Percentiles rank a stretch among this genome's conserved stretches.
Conservation (phyloP, 768 basidiomycete genomes). For the Serendipita sp. region DNA sequence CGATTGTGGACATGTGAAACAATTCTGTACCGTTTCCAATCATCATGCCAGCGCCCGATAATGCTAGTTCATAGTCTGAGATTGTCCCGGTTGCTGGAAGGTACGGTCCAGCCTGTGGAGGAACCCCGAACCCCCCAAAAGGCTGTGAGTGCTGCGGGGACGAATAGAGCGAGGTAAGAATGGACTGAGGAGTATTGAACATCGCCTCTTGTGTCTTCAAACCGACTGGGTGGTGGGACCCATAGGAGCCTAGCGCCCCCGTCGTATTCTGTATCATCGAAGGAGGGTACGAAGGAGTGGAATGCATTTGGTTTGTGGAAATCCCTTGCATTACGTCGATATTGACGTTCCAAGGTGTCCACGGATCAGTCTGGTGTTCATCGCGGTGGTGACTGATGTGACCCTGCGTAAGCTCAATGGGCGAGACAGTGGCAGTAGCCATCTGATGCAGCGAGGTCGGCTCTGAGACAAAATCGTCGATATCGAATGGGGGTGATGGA, state of each 20-base stretch:
- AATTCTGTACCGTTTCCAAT: not conserved
- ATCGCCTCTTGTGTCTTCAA: not conserved
- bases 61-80: constrained; percentile 2
- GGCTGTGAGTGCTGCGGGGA: not conserved
- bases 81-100: not conserved
- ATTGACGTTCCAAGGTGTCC: not conserved
- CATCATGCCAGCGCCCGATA: not conserved
- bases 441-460: not conserved
- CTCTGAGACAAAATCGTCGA: not conserved
- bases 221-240: not conserved
- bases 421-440: not conserved
- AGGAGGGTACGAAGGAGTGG: not conserved
- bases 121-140: no score
- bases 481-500: not conserved
- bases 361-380: not conserved
- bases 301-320: not conserved
- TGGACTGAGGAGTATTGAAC: not conserved
- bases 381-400: not conserved
- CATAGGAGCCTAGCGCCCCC: not conserved
- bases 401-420: not conserved
- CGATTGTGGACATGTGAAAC: not conserved
- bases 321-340: not conserved
- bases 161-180: not conserved
- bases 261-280: not conserved
- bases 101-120: not conserved